Percentiles rank a stretch among this genome's conserved stretches.
Conservation (phyloP, 768 basidiomycete genomes). For the Coprinopsis cinerea region DNA sequence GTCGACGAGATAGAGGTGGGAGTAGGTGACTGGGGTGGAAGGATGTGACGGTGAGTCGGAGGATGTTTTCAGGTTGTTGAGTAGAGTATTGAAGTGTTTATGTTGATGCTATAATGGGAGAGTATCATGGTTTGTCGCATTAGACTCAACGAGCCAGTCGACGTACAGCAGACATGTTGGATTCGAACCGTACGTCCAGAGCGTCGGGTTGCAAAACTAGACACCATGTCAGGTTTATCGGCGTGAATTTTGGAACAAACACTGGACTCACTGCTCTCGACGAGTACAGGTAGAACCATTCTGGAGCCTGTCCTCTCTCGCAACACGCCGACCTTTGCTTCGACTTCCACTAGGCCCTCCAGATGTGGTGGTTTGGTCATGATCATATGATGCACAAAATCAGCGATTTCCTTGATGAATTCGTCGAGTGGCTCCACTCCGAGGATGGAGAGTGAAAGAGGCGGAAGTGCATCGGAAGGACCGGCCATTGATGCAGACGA, state of each 20-base stretch:
- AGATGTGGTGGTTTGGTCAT: conserved; percentile 44
- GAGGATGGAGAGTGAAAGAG: conserved; percentile 74
- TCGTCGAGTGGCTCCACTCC: conserved; percentile 90
- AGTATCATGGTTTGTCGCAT: not conserved
- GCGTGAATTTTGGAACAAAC: not conserved
- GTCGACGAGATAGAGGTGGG: conserved; percentile 75
- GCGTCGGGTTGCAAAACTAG: conserved; percentile 67
- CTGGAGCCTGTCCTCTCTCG: conserved; percentile 54
- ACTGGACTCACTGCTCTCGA: conserved; percentile 72
- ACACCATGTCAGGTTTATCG: conserved; percentile 8
- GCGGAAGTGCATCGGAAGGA: conserved; percentile 36
- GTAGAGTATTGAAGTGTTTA: conserved; percentile 74
- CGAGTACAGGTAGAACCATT: conserved; percentile 63
- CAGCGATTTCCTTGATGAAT: conserved; percentile 86
- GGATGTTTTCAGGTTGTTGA: conserved; percentile 74
- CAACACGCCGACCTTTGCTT: conserved; percentile 84
- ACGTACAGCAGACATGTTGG: conserved; percentile 87
- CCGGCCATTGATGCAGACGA: conserved; percentile 12
- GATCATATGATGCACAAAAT: conserved; percentile 78
- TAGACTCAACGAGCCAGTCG: conserved; percentile 5
- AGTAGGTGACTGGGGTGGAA: conserved; percentile 61
- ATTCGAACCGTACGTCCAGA: conserved; percentile 73
- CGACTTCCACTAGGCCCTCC: conserved; percentile 69
- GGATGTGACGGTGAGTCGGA: conserved; percentile 43
- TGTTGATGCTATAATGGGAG: conserved; percentile 63